phyloP scores from a whole-genome alignment of 768 basidiomycete genomes.

The Saitozyma sp. region DNA sequence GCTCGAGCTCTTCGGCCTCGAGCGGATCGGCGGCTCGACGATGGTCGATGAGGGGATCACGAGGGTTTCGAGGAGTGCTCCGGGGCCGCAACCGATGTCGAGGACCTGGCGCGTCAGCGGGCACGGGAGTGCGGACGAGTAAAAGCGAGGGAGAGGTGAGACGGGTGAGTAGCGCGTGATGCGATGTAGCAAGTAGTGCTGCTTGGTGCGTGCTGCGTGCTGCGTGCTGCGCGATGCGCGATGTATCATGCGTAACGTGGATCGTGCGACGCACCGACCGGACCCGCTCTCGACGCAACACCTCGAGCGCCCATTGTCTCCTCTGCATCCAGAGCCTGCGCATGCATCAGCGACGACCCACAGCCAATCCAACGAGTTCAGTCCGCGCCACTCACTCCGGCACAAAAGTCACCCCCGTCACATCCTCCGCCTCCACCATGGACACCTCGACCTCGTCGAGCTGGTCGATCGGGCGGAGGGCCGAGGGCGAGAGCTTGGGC shows the following conservation, averaged over 20 bases:
- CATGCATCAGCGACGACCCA: background rate
- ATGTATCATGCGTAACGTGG: no score
- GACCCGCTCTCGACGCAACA: slow-evolving; percentile 41
- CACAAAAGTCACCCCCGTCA: slow-evolving; percentile 47
- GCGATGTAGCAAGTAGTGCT: no score
- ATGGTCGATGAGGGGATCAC: slow-evolving; percentile 45
- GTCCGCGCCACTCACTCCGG: slow-evolving; percentile 37
- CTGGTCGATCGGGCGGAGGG: slow-evolving; percentile 17
- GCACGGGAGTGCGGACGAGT: background rate
- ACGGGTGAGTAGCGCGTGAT: no score
- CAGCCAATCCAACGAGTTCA: background rate
- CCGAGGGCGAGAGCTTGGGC: slow-evolving; percentile 19
- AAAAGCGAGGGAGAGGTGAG: background rate
- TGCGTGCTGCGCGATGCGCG: no score
- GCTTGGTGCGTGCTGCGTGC: no score
- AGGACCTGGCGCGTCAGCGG: slow-evolving; percentile 32
- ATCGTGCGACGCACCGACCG: slow-evolving; percentile 33
- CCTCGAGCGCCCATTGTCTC: slow-evolving; percentile 49
- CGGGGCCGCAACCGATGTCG: slow-evolving; percentile 53
- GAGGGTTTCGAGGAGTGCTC: slow-evolving; percentile 46
- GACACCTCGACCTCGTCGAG: slow-evolving; percentile 46
- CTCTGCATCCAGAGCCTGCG: slow-evolving; percentile 46
- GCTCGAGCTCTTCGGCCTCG: background rate
- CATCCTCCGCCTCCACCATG: slow-evolving; percentile 47
- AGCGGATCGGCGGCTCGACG: slow-evolving; percentile 36